Evolutionary conservation across 179 eudicot species (phyloP).

Genomic region (Vitellaria paradoxa): DNA sequence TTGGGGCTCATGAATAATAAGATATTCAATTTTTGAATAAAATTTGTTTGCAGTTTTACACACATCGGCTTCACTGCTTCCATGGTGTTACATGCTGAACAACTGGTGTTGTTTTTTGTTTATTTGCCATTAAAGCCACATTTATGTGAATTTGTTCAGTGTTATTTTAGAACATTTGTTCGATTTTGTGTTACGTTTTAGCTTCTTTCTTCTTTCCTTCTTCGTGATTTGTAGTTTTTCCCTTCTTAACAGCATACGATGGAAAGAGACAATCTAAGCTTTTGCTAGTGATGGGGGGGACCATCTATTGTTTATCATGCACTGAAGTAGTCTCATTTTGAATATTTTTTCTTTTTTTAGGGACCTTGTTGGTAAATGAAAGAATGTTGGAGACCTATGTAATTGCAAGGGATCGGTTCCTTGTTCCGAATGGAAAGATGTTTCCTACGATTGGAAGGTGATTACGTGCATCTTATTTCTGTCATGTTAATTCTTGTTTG

Average conservation of each 20-base stretch:
- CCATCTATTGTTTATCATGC: not conserved
- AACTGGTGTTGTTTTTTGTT: not conserved
- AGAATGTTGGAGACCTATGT: constrained; percentile 97
- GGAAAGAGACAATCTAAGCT: not conserved
- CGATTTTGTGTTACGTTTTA: not conserved
- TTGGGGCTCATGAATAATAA: too few species aligned
- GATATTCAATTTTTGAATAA: not conserved
- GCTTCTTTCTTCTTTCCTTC: constrained; percentile 2
- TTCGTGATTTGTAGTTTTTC: not conserved
- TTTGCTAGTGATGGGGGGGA: not conserved
- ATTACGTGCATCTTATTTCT: constrained; percentile 6
- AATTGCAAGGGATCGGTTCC: constrained; percentile 96
- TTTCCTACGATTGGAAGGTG: constrained; percentile 98
- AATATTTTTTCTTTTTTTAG: constrained; percentile 34
- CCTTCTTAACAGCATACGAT: too few species aligned
- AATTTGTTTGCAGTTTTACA: not conserved
- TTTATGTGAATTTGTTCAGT: not conserved
- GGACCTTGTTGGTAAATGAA: constrained; percentile 91
- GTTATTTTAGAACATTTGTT: not conserved
- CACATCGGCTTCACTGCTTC: not conserved
- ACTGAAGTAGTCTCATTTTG: not conserved
- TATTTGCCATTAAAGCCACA: not conserved
- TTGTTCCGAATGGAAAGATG: constrained; percentile 94
- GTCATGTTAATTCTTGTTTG: not conserved
- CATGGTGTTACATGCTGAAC: not conserved